phyloP scores from a whole-genome alignment of 78 protist species.

The Fonticula alba region DNA sequence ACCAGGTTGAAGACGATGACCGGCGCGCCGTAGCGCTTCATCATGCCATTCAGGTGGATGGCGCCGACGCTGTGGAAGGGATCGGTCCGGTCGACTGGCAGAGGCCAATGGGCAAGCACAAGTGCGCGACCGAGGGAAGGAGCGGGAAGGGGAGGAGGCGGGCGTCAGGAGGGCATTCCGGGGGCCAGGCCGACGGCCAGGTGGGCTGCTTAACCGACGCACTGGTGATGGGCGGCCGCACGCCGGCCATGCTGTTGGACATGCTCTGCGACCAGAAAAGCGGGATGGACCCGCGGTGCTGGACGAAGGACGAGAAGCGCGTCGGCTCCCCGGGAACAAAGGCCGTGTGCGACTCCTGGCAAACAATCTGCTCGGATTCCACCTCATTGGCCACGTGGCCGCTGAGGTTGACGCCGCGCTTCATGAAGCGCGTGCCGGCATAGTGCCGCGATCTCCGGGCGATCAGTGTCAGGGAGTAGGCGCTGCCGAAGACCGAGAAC shows the following conservation, averaged over 20 bases:
- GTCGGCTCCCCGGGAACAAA: too few species aligned
- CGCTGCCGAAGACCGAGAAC: not conserved
- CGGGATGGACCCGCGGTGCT: slow-evolving; percentile 87
- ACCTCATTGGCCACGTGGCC: slow-evolving; percentile 93
- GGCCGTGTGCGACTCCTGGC: slow-evolving; percentile 1
- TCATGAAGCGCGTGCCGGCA: slow-evolving; percentile 91
- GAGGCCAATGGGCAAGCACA: not conserved
- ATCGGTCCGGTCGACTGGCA: slow-evolving; percentile 44
- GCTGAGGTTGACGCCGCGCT: slow-evolving; percentile 74
- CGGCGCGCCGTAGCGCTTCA: slow-evolving; percentile 61
- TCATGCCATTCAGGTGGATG: slow-evolving; percentile 62
- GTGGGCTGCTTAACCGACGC: not conserved
- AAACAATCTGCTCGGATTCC: slow-evolving; percentile 87
- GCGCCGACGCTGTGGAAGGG: slow-evolving; percentile 54
- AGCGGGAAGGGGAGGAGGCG: not conserved
- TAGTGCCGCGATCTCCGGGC: slow-evolving; percentile 74
- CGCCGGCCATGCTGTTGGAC: slow-evolving; percentile 32
- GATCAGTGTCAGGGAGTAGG: slow-evolving; percentile 45
- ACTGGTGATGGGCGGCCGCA: slow-evolving; percentile 39
- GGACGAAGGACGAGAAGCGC: slow-evolving; percentile 16
- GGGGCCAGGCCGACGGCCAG: too few species aligned
- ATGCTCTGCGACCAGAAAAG: slow-evolving; percentile 87
- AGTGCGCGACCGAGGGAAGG: not conserved
- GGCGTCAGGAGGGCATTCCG: too few species aligned
- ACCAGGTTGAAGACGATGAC: slow-evolving; percentile 56